These are phyloP conservation scores for Eutrema salsugineum DNA, from an alignment of 441 rosid genomes.

Conservation along the genomic window DNA sequence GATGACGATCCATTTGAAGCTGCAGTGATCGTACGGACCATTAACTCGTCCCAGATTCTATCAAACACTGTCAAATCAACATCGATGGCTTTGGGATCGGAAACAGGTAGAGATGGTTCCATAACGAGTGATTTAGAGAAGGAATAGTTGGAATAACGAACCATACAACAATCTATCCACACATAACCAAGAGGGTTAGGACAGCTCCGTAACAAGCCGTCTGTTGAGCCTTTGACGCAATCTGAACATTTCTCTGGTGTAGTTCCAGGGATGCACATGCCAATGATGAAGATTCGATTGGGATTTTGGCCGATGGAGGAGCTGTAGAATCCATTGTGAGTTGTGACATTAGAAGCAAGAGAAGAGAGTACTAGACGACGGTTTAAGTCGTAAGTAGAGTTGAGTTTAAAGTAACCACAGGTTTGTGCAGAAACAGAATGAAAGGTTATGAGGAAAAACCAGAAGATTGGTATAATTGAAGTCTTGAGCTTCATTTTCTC, in stretches of 20 bases:
- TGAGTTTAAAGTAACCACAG: not conserved
- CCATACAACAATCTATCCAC: conserved; percentile 26
- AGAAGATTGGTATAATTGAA: not conserved
- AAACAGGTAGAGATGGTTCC: too few species aligned
- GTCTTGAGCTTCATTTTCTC: conserved; percentile 24
- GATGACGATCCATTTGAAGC: not conserved
- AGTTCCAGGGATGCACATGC: conserved; percentile 20
- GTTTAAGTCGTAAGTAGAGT: not conserved
- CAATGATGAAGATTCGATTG: conserved; percentile 26
- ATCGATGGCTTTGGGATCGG: too few species aligned
- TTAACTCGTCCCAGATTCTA: conserved; percentile 6
- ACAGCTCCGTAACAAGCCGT: not conserved
- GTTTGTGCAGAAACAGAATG: not conserved
- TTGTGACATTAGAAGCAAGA: conserved; percentile 26
- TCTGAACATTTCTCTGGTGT: conserved; percentile 1
- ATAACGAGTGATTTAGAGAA: conserved; percentile 1
- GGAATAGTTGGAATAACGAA: not conserved
- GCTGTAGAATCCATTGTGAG: conserved; percentile 23
- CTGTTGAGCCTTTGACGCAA: not conserved
- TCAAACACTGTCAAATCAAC: conserved; percentile 2
- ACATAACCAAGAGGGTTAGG: conserved; percentile 3
- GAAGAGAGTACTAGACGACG: conserved; percentile 15
- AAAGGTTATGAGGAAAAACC: not conserved
- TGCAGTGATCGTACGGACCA: not conserved
- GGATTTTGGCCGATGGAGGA: conserved; percentile 12